Evolutionary conservation across 768 basidiomycete genomes (phyloP), one percentile per base, ranked within the genome.

Genomic region (Strobilomyces confusus): DNA sequence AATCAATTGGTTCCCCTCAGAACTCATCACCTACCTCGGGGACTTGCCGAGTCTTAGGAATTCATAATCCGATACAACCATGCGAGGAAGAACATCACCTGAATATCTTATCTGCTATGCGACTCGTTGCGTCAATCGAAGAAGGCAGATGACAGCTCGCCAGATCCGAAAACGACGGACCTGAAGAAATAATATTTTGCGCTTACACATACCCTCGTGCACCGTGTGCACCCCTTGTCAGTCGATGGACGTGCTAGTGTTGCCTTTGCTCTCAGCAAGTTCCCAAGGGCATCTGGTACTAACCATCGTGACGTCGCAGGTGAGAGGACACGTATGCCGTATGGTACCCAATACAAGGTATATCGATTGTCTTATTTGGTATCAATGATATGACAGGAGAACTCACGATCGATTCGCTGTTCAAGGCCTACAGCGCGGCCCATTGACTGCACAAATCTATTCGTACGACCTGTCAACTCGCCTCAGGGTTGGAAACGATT

Each of bases 311-410:
- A 33, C 36, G 45, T 44, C 47, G 40, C 34, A 42, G 52, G 38
- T 48, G 62, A 57, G 54, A 65, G 49, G 45, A 46, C 22, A 25
- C 8, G 12, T 1, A 59, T 65, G 64, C 62, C 62, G 64, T 65
- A 62, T 23, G 23, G 22, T 51, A 57, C 33, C 65, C 30, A 59
- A 59, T 64, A 67, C 53, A 51, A 59, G 64, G 22, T 44, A 67
- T 67, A 65, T 65, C 33, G 43, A 54, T 52, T 51, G 2, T 49
- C 56, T 5, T 50, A 67, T 62, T 52, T 56, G 49, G 65, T 43
- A 57, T 64, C 34, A 20, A 34, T 51, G 42, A 41, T 52, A 44
- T 56, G 54, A 49, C 62, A 62, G 40, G 20, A 52, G 32, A n/a
- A 60, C 56, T 54, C 59, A 55, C 58, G 52, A 29, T 48, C 54